These are phyloP conservation scores for Phytophthora pisi DNA, from an alignment of 352 stramenopile genomes.

Conservation along the genomic window DNA sequence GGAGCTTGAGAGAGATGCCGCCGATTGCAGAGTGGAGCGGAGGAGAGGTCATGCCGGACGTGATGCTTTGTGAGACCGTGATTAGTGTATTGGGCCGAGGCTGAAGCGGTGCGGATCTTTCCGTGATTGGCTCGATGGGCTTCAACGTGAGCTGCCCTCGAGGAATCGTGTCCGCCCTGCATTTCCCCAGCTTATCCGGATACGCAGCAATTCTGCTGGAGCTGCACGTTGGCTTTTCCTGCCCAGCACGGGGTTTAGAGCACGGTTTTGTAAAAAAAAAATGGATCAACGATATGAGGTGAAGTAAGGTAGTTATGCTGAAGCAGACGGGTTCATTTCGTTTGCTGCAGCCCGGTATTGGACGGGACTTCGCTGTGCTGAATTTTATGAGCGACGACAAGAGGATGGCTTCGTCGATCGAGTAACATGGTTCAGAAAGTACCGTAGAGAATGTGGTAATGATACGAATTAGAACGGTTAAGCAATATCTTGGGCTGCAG, in stretches of 20 bases:
- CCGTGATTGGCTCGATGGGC: not conserved
- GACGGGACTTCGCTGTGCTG: no score
- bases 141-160: not conserved
- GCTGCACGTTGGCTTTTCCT: no score
- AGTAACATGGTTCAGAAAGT: not conserved
- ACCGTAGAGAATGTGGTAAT: not conserved
- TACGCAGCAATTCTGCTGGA: no score
- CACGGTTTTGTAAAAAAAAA: no score
- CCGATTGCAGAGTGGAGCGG: conserved; percentile 13
- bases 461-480: not conserved
- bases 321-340: no score
- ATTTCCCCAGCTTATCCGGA: no score
- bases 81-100: conserved; percentile 3
- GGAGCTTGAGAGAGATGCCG: not conserved
- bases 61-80: not conserved
- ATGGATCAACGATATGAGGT: no score
- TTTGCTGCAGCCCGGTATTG: no score
- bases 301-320: no score
- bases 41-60: not conserved
- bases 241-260: no score
- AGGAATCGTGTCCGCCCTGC: no score
- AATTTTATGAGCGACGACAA: no score
- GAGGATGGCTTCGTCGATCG: not conserved
- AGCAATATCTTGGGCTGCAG: not conserved
- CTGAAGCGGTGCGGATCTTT: conserved; percentile 1